A percentile compares a stretch with the other conserved stretches of the same genome.
Evolutionary conservation across 129 eudicot genomes (phyloP).

Genomic region (Arctium lappa): DNA sequence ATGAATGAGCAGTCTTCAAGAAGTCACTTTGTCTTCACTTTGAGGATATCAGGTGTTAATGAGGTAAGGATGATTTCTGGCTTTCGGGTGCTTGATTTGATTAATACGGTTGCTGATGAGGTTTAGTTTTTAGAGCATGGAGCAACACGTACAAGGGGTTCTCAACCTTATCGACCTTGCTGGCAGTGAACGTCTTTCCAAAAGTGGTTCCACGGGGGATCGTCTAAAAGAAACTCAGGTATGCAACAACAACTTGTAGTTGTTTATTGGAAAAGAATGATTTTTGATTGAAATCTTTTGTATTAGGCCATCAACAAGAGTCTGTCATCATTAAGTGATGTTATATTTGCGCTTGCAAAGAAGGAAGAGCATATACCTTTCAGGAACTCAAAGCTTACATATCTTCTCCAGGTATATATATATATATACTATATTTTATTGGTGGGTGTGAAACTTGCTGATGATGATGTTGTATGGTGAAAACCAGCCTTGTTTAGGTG

Average conservation of each 20-base stretch:
- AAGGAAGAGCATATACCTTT: conserved; percentile 92
- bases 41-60: conserved; percentile 78
- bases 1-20: conserved; percentile 98
- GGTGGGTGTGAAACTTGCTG: not conserved
- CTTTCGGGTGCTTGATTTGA: not conserved
- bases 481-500: conserved; percentile 94
- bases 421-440: not conserved
- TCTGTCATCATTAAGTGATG: conserved; percentile 85
- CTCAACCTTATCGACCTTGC: conserved; percentile 95
- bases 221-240: conserved; percentile 98
- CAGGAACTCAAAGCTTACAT: conserved; percentile 95
- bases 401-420: conserved; percentile 82
- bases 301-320: conserved; percentile 90
- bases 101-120: not conserved
- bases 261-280: not conserved
- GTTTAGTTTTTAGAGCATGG: conserved; percentile 58
- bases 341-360: conserved; percentile 89
- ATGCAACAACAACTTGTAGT: not conserved
- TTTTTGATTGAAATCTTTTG: not conserved
- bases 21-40: conserved; percentile 97
- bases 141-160: conserved; percentile 95
- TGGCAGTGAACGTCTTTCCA: conserved; percentile 98
- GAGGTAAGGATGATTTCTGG: conserved; percentile 48
- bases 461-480: conserved; percentile 3
- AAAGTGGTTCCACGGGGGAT: conserved; percentile 96